Evolutionary conservation across 148 eudicot species (phyloP).

Genomic region (Suaeda aralocaspica): DNA sequence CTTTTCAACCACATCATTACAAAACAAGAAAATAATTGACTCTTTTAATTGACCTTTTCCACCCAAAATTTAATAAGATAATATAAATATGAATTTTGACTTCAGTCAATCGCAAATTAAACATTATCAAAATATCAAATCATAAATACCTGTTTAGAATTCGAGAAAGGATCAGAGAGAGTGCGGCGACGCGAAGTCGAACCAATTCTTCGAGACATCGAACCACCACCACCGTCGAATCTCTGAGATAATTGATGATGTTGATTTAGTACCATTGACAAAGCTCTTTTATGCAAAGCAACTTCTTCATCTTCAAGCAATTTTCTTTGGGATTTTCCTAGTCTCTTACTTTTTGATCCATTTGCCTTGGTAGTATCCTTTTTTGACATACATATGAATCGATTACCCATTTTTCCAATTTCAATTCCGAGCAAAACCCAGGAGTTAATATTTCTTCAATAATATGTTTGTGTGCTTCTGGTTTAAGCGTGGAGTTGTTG

Average conservation of each 20-base stretch:
- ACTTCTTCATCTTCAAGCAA: conserved; percentile 67
- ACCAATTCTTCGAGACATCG: conserved; percentile 77
- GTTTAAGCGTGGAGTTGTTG: no score
- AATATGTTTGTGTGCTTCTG: no score
- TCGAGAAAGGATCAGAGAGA: conserved; percentile 48
- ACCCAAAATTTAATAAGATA: no score
- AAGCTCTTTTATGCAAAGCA: conserved; percentile 72
- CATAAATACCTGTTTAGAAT: conserved; percentile 51
- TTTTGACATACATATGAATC: conserved; percentile 63
- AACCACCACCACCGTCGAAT: conserved; percentile 56
- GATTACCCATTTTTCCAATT: conserved; percentile 58
- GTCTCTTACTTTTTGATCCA: conserved; percentile 45
- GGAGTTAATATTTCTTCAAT: no score
- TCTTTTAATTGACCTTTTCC: no score
- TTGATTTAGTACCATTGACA: conserved; percentile 86
- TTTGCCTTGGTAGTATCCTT: conserved; percentile 45
- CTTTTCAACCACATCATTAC: no score
- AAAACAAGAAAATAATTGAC: no score
- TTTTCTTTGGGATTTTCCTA: conserved; percentile 56
- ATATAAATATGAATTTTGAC: no score
- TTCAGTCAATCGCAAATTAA: no score
- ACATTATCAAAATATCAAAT: no score
- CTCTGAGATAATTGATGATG: conserved; percentile 87
- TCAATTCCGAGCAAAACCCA: not conserved
- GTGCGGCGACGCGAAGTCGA: conserved; percentile 62